Percentiles rank a stretch among this genome's conserved stretches.
Conservation (phyloP, 176 grass and related monocot genomes). For the Phoenix roebelenii region DNA sequence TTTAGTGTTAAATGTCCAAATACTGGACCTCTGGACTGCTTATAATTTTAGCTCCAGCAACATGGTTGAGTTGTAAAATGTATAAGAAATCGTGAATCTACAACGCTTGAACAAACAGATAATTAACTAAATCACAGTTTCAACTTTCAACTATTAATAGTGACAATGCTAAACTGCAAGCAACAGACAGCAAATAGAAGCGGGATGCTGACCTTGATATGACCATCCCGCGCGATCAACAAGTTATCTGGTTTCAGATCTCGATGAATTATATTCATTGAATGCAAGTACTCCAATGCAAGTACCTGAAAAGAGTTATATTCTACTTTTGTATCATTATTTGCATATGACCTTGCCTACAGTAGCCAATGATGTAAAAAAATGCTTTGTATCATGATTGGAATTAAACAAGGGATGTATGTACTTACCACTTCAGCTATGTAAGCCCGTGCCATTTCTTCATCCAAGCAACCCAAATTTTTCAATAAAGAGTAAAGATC, state of each 20-base stretch:
- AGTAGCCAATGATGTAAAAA: too few relatives aligned
- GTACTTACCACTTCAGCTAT: conserved; percentile 81
- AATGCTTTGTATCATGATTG: too few relatives aligned
- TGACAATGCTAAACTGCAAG: background rate
- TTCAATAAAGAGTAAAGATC: conserved; percentile 84
- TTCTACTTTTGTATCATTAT: too few relatives aligned
- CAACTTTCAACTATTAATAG: background rate
- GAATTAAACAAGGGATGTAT: background rate
- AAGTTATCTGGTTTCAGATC: conserved; percentile 92
- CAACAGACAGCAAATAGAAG: background rate
- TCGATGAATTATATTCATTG: conserved; percentile 85
- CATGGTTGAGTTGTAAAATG: too few relatives aligned
- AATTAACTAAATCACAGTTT: background rate
- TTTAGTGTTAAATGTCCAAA: too few relatives aligned
- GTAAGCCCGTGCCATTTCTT: conserved; percentile 86
- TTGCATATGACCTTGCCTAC: too few relatives aligned
- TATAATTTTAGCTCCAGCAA: too few relatives aligned
- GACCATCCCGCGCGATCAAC: conserved; percentile 70
- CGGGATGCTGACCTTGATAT: conserved; percentile 53
- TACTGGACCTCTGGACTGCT: too few relatives aligned
- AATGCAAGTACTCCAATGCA: conserved; percentile 89
- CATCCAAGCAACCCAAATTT: conserved; percentile 81
- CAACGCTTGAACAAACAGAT: too few relatives aligned
- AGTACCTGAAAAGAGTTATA: conserved; percentile 44
- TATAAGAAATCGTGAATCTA: too few relatives aligned